Conservation (phyloP, 2,329 filamentous ascomycete species). For the Colletotrichum falcatum region DNA sequence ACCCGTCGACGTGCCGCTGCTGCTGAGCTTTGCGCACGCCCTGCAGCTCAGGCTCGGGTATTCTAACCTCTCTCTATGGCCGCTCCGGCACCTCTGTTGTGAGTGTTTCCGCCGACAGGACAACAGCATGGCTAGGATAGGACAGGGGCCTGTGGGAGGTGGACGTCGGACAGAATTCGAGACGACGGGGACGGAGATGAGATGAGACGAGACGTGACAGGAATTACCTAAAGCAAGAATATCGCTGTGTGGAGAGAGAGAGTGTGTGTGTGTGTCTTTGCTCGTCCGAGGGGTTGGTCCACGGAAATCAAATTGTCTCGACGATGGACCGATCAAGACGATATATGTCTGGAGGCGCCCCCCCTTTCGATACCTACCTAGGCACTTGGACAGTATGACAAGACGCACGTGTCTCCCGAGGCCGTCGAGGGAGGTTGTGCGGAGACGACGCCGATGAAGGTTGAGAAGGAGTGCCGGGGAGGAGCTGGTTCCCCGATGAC, state of each 20-base stretch:
- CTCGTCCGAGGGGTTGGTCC: too few species aligned
- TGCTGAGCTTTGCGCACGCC: slow-evolving; percentile 23
- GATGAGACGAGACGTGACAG: slow-evolving; percentile 35
- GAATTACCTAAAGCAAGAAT: slow-evolving; percentile 2
- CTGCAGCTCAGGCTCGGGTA: neutral
- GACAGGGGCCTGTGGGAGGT: slow-evolving; percentile 27
- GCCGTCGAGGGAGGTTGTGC: neutral
- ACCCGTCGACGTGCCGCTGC: neutral
- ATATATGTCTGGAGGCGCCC: neutral
- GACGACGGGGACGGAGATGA: slow-evolving; percentile 32
- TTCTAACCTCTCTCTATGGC: neutral
- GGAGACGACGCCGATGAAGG: neutral
- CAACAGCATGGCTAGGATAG: neutral
- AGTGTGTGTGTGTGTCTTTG: too few species aligned
- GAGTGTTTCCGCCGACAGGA: neutral
- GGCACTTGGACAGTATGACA: too few species aligned
- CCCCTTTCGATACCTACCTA: neutral
- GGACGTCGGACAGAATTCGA: slow-evolving; percentile 19
- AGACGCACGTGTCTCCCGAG: neutral
- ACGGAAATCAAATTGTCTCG: neutral
- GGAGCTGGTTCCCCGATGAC: slow-evolving; percentile 3
- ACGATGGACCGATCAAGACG: neutral
- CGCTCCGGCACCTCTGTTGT: neutral
- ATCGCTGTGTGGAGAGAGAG: too few species aligned
- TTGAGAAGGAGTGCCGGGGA: neutral